Evolutionary conservation across 2,329 filamentous ascomycete genomes (phyloP).

Genomic region (Periglandula ipomoeae): DNA sequence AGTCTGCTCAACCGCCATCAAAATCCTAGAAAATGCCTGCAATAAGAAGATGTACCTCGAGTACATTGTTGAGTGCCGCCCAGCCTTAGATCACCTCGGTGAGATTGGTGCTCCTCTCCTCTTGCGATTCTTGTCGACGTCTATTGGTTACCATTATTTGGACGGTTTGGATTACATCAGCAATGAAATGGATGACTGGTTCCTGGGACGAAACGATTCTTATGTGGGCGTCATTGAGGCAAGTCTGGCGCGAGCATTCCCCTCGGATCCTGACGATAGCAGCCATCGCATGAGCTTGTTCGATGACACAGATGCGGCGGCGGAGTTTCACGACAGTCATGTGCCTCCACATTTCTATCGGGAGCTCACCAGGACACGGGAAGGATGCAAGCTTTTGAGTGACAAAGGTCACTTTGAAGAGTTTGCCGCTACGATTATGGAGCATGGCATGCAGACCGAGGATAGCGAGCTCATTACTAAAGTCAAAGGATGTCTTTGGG

Average conservation of each 20-base stretch:
- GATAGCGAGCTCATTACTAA: slow-evolving; percentile 82
- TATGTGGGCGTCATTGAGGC: slow-evolving; percentile 93
- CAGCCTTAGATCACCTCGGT: slow-evolving; percentile 86
- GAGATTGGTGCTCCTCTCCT: slow-evolving; percentile 93
- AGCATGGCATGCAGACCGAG: slow-evolving; percentile 76
- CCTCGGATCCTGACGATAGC: slow-evolving; percentile 52
- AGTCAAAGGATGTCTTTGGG: slow-evolving; percentile 95
- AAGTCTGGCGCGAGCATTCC: slow-evolving; percentile 79
- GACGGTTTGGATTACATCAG: slow-evolving; percentile 97
- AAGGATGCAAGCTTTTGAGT: slow-evolving; percentile 81
- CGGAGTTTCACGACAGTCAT: slow-evolving; percentile 50
- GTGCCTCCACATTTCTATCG: slow-evolving; percentile 98
- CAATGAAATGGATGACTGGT: slow-evolving; percentile 99
- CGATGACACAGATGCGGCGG: slow-evolving; percentile 47
- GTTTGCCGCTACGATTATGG: slow-evolving; percentile 79
- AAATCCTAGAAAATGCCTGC: slow-evolving; percentile 94
- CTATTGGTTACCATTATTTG: slow-evolving; percentile 94
- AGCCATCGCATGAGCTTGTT: slow-evolving; percentile 49
- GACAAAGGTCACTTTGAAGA: slow-evolving; percentile 96
- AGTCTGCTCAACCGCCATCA: slow-evolving; percentile 91
- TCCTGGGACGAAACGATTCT: slow-evolving; percentile 90
- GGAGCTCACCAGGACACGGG: slow-evolving; percentile 82
- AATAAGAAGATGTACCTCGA: slow-evolving; percentile 86
- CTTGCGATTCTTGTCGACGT: slow-evolving; percentile 87
- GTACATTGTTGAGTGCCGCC: slow-evolving; percentile 92